These are phyloP conservation scores for Backusella australiensis DNA, from an alignment of 192 early-diverging fungal species.

Conservation along the genomic window DNA sequence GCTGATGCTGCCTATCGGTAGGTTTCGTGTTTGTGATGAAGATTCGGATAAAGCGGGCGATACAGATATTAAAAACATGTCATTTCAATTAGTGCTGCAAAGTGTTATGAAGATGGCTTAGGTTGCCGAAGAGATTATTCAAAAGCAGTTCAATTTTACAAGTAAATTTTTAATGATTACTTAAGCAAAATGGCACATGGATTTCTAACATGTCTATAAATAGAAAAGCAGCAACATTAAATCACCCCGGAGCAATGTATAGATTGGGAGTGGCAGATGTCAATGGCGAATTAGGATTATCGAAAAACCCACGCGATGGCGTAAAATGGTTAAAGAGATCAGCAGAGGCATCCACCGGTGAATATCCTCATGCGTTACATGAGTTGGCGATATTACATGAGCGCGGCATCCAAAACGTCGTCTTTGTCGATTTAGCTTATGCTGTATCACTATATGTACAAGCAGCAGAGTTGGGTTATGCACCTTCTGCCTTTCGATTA, in stretches of 20 bases:
- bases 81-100: constrained; percentile 39
- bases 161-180: constrained; percentile 29
- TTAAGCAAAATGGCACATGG: no score
- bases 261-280: constrained; percentile 59
- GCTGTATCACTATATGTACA: constrained; percentile 59
- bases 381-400: constrained; percentile 60
- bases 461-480: constrained; percentile 64
- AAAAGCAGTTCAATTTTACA: constrained; percentile 72
- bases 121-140: constrained; percentile 58
- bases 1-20: constrained; percentile 63
- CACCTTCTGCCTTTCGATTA: constrained; percentile 57
- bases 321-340: constrained; percentile 62
- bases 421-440: constrained; percentile 63
- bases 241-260: constrained; percentile 68
- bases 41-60: no score
- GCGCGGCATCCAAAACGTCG: constrained; percentile 54
- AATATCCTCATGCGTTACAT: constrained; percentile 61
- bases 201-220: background rate
- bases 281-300: constrained; percentile 57
- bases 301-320: constrained; percentile 55
- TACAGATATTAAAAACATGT: no score
- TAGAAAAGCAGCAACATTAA: constrained; percentile 65
- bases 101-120: constrained; percentile 63
- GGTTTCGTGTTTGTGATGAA: background rate
- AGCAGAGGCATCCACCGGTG: constrained; percentile 52